These are phyloP conservation scores for Liriodendron chinense DNA, from an alignment of 164 flowering plant species.

Conservation along the genomic window DNA sequence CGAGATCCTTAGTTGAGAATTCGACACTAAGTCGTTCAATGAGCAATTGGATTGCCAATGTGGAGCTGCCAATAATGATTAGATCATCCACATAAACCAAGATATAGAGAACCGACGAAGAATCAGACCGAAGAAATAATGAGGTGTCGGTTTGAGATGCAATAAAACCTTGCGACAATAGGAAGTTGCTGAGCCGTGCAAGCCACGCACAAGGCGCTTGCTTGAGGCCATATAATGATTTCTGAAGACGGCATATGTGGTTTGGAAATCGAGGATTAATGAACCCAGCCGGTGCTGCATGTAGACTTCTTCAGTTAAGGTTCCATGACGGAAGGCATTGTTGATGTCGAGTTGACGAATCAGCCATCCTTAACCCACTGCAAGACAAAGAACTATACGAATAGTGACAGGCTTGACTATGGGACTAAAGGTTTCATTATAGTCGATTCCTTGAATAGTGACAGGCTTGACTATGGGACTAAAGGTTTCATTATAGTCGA, in stretches of 20 bases:
- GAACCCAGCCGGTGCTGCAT: neutral
- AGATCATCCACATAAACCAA: neutral
- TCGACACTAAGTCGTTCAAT: neutral
- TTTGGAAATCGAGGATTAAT: neutral
- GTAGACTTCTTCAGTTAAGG: neutral
- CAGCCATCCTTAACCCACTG: neutral
- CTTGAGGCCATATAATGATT: neutral
- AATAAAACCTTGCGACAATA: neutral
- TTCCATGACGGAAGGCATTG: neutral
- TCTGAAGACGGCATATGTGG: neutral
- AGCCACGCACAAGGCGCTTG: neutral
- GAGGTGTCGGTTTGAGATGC: neutral
- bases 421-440: neutral
- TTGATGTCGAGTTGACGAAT: neutral
- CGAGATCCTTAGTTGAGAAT: neutral
- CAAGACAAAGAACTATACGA: neutral
- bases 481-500: neutral
- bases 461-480: neutral
- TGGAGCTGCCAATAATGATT: neutral
- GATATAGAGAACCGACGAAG: no score
- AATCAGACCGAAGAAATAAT: no score
- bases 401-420: neutral
- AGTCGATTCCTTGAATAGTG: neutral
- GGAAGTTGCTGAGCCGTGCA: neutral
- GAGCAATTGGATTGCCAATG: neutral